A percentile compares a stretch with the other conserved stretches of the same genome.
Conservation (phyloP, 1,139 yeast genomes). For the Pichia sp. region DNA sequence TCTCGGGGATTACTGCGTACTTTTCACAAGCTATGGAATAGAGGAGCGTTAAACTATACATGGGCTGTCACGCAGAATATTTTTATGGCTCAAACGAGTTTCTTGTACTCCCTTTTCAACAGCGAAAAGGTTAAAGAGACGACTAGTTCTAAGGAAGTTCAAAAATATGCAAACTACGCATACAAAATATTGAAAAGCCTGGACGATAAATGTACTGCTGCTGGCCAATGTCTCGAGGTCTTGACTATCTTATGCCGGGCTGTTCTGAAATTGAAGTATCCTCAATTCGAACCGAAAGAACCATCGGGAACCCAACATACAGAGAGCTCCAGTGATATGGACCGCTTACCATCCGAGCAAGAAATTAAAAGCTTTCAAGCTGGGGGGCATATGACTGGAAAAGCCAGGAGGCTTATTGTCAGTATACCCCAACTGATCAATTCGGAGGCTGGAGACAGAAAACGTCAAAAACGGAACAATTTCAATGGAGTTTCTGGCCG, state of each 20-base stretch:
- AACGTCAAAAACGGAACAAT: neutral
- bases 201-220: slow-evolving; percentile 72
- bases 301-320: neutral
- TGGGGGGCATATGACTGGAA: slow-evolving; percentile 34
- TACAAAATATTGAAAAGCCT: slow-evolving; percentile 54
- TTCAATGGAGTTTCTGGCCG: too few relatives aligned
- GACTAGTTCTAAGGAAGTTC: slow-evolving; percentile 46
- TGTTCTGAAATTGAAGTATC: slow-evolving; percentile 55
- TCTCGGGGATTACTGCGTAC: slow-evolving; percentile 60
- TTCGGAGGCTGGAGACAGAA: slow-evolving; percentile 8
- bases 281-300: slow-evolving; percentile 30
- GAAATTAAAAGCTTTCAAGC: slow-evolving; percentile 28
- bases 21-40: slow-evolving; percentile 50
- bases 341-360: slow-evolving; percentile 25
- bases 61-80: slow-evolving; percentile 92
- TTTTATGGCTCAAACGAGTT: slow-evolving; percentile 86
- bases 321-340: neutral
- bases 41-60: slow-evolving; percentile 67
- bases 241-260: slow-evolving; percentile 69
- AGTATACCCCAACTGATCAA: slow-evolving; percentile 22
- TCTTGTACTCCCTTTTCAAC: slow-evolving; percentile 67
- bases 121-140: slow-evolving; percentile 45
- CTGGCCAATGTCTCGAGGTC: slow-evolving; percentile 61
- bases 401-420: slow-evolving; percentile 34
- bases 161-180: slow-evolving; percentile 49